phyloP scores from a whole-genome alignment of 78 protist genomes.

The Anaeramoeba flamelloides region DNA sequence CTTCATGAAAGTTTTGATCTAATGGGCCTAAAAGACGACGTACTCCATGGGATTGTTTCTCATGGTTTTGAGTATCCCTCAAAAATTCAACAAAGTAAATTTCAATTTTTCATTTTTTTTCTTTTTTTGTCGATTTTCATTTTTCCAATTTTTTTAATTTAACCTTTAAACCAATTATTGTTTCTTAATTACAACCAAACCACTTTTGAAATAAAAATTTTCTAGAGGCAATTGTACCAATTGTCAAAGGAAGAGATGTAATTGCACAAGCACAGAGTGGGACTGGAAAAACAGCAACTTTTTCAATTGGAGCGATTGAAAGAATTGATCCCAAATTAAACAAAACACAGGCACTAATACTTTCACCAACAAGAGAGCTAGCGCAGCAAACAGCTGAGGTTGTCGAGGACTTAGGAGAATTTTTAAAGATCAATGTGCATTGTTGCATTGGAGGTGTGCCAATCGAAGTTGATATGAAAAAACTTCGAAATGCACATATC shows the following conservation, averaged over 20 bases:
- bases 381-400: conserved; percentile 89
- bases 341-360: conserved; percentile 29
- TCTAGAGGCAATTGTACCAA: too few relatives aligned
- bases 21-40: too few relatives aligned
- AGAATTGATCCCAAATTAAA: conserved; percentile 22
- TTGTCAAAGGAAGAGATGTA: too few relatives aligned
- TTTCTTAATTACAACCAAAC: too few relatives aligned
- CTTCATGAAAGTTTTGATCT: too few relatives aligned
- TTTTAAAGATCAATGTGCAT: conserved; percentile 53
- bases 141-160: too few relatives aligned
- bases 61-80: conserved; percentile 95
- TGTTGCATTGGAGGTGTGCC: conserved; percentile 93
- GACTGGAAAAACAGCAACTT: conserved; percentile 86
- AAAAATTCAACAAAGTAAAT: conserved; percentile 92
- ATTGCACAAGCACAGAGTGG: conserved; percentile 96
- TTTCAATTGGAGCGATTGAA: conserved; percentile 45
- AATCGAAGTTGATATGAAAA: conserved; percentile 67
- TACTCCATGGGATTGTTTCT: conserved; percentile 79
- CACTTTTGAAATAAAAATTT: too few relatives aligned
- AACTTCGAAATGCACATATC: conserved; percentile 70
- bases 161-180: too few relatives aligned
- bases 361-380: conserved; percentile 98
- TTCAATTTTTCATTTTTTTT: conserved; percentile 72
- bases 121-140: too few relatives aligned
- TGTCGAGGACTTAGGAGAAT: conserved; percentile 75